Evolutionary conservation across 805 yeast genomes (phyloP).

Genomic region (Monosporozyma servazzii): DNA sequence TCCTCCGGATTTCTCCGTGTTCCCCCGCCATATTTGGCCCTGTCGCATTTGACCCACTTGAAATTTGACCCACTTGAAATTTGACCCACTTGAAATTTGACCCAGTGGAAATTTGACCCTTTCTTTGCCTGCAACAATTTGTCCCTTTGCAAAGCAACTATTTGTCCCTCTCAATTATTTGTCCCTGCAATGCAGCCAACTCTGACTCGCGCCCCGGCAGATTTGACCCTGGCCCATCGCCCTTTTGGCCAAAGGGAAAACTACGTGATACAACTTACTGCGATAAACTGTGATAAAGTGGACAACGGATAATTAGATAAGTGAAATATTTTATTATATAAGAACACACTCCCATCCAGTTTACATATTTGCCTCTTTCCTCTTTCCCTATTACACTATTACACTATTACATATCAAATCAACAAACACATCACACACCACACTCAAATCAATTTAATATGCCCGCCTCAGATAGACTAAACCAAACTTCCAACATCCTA

Average conservation of each 20-base stretch:
- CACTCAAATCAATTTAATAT: conserved; percentile 7
- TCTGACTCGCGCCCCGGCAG: no score
- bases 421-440: background rate
- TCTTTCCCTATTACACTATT: background rate
- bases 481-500: conserved; percentile 24
- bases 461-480: conserved; percentile 28
- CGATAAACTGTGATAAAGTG: no score
- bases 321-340: no score
- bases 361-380: no score
- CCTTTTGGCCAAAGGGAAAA: no score
- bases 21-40: background rate
- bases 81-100: background rate
- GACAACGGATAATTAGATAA: no score
- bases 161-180: background rate
- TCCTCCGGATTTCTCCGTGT: no score
- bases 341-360: no score
- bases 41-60: background rate
- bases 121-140: background rate
- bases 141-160: background rate
- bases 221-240: no score
- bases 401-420: background rate
- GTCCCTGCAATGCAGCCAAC: background rate
- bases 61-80: background rate
- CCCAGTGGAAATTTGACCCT: background rate
- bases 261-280: no score